Evolutionary conservation across 1,284 basidiomycete species (phyloP).

Genomic region (Irpex sp.): DNA sequence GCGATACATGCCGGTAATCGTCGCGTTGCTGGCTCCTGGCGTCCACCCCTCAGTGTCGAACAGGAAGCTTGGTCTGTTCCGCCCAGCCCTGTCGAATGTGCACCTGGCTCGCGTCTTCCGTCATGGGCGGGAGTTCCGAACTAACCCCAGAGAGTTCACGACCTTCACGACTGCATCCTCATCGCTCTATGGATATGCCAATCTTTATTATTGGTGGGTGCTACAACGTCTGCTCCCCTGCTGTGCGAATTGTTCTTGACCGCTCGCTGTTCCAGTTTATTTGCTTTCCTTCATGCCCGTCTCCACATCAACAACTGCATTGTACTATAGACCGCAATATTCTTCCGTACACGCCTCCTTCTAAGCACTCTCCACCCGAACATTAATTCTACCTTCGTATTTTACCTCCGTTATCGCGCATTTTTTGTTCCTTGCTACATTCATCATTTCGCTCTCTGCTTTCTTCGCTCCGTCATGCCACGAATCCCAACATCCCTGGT

Average conservation of each 20-base stretch:
- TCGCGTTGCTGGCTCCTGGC: constrained; percentile 2
- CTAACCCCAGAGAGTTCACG: not conserved
- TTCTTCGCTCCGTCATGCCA: not conserved
- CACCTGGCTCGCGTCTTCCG: not conserved
- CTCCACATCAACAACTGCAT: not conserved
- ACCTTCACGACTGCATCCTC: not conserved
- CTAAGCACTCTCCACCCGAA: not conserved
- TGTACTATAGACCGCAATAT: not conserved
- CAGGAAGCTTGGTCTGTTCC: not conserved
- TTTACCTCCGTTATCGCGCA: not conserved
- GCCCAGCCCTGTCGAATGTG: not conserved
- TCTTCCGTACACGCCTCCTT: not conserved
- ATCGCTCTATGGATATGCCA: not conserved
- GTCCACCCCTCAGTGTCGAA: not conserved
- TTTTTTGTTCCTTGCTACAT: not conserved
- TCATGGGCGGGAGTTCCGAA: constrained; percentile 1
- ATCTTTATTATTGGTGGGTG: constrained; percentile 1
- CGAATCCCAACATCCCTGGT: not conserved
- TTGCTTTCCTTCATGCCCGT: not conserved
- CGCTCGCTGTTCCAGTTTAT: not conserved
- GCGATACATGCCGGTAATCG: not conserved
- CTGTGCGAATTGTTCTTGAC: not conserved
- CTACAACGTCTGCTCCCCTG: not conserved
- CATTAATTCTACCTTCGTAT: not conserved
- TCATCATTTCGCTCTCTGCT: not conserved